Evolutionary conservation across 169 alveolate genomes (phyloP).

Genomic region (Besnoitia besnoiti): DNA sequence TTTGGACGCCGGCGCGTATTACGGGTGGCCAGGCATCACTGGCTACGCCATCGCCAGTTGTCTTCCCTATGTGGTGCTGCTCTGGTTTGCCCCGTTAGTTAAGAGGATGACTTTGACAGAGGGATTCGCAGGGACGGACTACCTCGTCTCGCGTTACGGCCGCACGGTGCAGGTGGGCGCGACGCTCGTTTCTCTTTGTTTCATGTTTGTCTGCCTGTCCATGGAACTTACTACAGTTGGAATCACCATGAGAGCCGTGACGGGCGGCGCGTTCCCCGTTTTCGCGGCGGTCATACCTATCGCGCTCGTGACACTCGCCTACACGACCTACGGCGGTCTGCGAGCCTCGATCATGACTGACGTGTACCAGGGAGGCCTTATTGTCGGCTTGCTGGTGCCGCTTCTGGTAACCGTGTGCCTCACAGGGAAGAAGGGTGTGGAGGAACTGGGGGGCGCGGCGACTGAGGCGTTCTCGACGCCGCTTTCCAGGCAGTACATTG

Average conservation of each 20-base stretch:
- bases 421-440: not conserved
- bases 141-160: conserved; percentile 54
- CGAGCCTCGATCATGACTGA: conserved; percentile 57
- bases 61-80: conserved; percentile 55
- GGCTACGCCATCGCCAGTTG: conserved; percentile 58
- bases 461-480: not conserved
- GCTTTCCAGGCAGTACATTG: not conserved
- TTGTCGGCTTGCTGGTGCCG: conserved; percentile 32
- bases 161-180: conserved; percentile 31
- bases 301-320: conserved; percentile 56
- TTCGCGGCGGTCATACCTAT: conserved; percentile 54
- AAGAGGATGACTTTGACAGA: not conserved
- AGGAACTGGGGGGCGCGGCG: not conserved
- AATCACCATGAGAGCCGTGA: conserved; percentile 35
- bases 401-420: conserved; percentile 25
- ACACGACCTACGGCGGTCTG: conserved; percentile 59
- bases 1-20: conserved; percentile 56
- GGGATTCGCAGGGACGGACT: conserved; percentile 61
- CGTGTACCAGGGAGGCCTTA: conserved; percentile 34
- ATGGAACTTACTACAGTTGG: conserved; percentile 69
- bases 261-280: conserved; percentile 15
- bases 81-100: conserved; percentile 48
- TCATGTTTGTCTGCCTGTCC: conserved; percentile 56
- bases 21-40: conserved; percentile 51
- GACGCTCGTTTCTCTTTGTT: conserved; percentile 45